Evolutionary conservation across 2,329 filamentous ascomycete species (phyloP), one percentile per base, ranked within the genome.

Genomic region (Talaromyces sp.): DNA sequence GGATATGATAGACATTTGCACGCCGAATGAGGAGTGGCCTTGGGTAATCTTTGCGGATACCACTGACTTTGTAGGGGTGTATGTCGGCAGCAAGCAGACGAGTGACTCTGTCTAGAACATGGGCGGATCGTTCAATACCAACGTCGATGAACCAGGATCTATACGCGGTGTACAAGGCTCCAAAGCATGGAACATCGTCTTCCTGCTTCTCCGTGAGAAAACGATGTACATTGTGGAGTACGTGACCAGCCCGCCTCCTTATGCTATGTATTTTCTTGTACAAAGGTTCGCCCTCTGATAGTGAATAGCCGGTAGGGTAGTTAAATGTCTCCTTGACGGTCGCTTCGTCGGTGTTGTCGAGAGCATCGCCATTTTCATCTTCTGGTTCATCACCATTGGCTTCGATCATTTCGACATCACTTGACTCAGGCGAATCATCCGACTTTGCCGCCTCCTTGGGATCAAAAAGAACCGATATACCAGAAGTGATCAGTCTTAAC

Each of bases 61-160:
- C 95, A 66, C 90, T 96, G 72, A 97, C 91, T 76, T 96, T 97
- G 81, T 97, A 99, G 0, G 94, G 90, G 28, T 91, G 87, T 63
- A 93, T 89, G 69, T 99, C 95, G 5, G 91, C 89, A 68, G 89
- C 88, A 72, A 97, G 89, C 0, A 99, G 84, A 59, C 92, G 86
- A 4, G 90, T 86, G 14, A 98, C 88, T 23, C 95, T 85, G 73
- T 99, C 95, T 9, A 98, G 81, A 1, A 96, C 91, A 73, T 97
- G 95, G 0, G 95, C 94, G 18, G 94, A 97, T 63, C 94, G 85
- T 77, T 99, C 95, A 63, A 97, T 96, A 18, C 96, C 95, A 47
- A 99, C 93, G 70, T 99, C 95, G 1, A 96, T 92, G 69, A 99
- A 98, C 92, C 93, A 99, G 8, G 91, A 95, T 51, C 92, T 85